Evolutionary conservation across 352 stramenopile species (phyloP).

Genomic region (Blastocystis sp.): DNA sequence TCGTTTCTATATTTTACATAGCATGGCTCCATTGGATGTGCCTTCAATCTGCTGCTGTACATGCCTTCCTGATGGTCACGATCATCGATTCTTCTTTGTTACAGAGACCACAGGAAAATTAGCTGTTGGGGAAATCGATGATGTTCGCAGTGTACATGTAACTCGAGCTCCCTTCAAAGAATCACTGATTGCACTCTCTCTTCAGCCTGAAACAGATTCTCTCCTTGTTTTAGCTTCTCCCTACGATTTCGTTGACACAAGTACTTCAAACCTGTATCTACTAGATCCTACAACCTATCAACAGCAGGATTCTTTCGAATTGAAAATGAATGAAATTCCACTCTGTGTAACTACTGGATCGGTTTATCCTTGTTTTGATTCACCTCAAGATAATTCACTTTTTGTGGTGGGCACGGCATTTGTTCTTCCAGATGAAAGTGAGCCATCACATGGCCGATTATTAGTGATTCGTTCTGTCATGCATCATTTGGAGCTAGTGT

Average conservation of each 20-base stretch:
- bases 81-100: constrained; percentile 15
- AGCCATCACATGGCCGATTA: not conserved
- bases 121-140: not conserved
- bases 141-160: not conserved
- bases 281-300: not conserved
- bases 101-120: not conserved
- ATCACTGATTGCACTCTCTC: not conserved
- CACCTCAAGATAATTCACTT: not conserved
- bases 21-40: not conserved
- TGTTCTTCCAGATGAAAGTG: not conserved
- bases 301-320: not conserved
- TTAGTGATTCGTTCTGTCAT: not conserved
- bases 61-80: not conserved
- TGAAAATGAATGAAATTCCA: constrained; percentile 4
- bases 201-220: not conserved
- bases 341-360: not conserved
- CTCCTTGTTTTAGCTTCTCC: not conserved
- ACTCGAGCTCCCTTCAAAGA: not conserved
- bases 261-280: not conserved
- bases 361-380: not conserved
- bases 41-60: not conserved
- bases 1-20: not conserved
- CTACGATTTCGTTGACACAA: not conserved
- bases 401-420: constrained; percentile 24
- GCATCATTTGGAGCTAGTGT: not conserved